Evolutionary conservation across 305 asterid species (phyloP).

Genomic region (Solanum hybrid): DNA sequence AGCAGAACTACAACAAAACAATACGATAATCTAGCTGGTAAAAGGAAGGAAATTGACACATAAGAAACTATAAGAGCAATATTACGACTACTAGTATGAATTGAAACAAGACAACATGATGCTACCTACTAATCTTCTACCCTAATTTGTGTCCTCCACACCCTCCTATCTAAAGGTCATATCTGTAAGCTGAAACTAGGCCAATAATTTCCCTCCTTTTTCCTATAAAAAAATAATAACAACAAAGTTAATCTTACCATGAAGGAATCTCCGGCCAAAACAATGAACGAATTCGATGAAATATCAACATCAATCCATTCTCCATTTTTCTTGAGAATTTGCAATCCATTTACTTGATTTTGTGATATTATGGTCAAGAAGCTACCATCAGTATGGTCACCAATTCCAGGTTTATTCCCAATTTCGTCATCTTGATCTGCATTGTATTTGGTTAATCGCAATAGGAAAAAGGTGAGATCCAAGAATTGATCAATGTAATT

Average conservation of each 20-base stretch:
- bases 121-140: too few relatives aligned
- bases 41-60: too few relatives aligned
- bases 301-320: not conserved
- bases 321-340: not conserved
- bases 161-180: not conserved
- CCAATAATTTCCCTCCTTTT: not conserved
- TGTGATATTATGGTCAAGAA: not conserved
- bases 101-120: not conserved
- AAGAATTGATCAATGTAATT: not conserved
- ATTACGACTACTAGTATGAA: not conserved
- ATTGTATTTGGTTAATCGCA: not conserved
- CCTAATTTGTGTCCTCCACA: not conserved
- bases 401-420: not conserved
- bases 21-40: too few relatives aligned
- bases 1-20: not conserved
- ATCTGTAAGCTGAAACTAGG: too few relatives aligned
- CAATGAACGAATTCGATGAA: not conserved
- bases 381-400: not conserved
- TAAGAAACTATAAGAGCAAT: not conserved
- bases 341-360: slow-evolving; percentile 8
- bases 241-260: not conserved
- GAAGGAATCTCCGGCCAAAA: not conserved
- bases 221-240: not conserved
- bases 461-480: not conserved
- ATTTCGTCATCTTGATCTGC: not conserved